Percentiles rank a stretch among this genome's conserved stretches.
These are phyloP conservation scores for Botrytis byssoidea DNA, from an alignment of 2,329 filamentous ascomycete genomes.

Conservation along the genomic window DNA sequence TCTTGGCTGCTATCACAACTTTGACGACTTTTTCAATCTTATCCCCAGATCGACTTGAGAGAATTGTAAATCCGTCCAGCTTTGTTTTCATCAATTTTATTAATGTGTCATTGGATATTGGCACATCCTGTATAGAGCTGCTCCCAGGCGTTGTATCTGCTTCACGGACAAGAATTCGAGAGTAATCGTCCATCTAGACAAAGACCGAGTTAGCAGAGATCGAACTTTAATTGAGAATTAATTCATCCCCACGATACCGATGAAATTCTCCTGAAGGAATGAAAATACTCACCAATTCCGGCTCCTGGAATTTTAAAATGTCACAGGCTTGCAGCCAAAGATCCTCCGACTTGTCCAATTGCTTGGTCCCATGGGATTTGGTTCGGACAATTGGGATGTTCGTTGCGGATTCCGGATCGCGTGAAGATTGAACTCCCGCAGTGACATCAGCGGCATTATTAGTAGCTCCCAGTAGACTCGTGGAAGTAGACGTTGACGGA, in stretches of 20 bases:
- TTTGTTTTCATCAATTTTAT: fast-evolving
- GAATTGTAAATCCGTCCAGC: not conserved
- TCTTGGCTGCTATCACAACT: not conserved
- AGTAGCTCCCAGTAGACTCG: fast-evolving
- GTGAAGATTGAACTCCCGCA: not conserved
- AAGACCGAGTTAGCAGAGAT: not conserved
- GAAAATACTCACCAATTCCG: not conserved
- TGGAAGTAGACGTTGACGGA: not conserved
- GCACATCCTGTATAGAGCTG: not conserved
- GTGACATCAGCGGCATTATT: fast-evolving
- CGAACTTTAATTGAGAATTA: no score
- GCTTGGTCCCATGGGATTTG: fast-evolving
- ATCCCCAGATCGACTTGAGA: not conserved
- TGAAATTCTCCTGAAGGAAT: not conserved
- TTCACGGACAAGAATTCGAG: not conserved
- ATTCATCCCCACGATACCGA: not conserved
- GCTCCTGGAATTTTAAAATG: not conserved
- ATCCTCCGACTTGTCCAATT: not conserved
- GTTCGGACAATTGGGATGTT: not conserved
- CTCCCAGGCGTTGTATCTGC: not conserved
- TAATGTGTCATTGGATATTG: not conserved
- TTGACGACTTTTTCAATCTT: not conserved
- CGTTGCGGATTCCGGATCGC: not conserved
- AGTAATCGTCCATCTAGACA: not conserved
- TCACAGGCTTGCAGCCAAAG: not conserved